These are phyloP conservation scores for Gossypium lobatum DNA, from an alignment of 441 rosid genomes.

Conservation along the genomic window DNA sequence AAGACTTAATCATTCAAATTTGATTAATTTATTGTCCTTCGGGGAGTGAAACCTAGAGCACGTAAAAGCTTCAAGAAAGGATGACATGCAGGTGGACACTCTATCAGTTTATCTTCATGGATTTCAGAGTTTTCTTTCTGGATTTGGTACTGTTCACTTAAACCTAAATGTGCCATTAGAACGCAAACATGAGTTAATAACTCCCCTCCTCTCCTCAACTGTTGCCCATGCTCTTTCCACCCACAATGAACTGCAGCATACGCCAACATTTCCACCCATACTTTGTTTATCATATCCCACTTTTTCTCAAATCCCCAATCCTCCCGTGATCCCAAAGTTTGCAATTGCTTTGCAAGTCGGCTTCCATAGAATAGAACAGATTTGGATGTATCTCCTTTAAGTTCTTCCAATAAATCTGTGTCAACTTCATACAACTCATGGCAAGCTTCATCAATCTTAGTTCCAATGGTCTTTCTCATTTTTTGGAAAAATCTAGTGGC, in stretches of 20 bases:
- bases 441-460: neutral
- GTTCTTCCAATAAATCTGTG: neutral
- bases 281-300: conserved; percentile 15
- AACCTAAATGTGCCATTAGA: conserved; percentile 21
- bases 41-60: neutral
- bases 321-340: neutral
- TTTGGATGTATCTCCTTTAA: neutral
- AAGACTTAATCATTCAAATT: neutral
- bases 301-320: neutral
- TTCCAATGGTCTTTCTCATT: neutral
- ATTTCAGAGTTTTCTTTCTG: neutral
- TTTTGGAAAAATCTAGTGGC: conserved; percentile 26
- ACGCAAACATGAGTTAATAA: conserved; percentile 19
- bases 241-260: conserved; percentile 18
- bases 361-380: neutral
- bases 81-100: neutral
- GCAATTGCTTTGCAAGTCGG: neutral
- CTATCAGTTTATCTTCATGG: neutral
- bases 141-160: neutral
- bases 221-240: conserved; percentile 15
- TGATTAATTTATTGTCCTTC: neutral
- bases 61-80: neutral
- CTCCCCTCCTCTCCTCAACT: conserved; percentile 19
- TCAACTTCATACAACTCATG: neutral
- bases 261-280: conserved; percentile 20